These are phyloP conservation scores for Dothidotthia symphoricarpi DNA, from an alignment of 2,329 filamentous ascomycete species.

Conservation along the genomic window DNA sequence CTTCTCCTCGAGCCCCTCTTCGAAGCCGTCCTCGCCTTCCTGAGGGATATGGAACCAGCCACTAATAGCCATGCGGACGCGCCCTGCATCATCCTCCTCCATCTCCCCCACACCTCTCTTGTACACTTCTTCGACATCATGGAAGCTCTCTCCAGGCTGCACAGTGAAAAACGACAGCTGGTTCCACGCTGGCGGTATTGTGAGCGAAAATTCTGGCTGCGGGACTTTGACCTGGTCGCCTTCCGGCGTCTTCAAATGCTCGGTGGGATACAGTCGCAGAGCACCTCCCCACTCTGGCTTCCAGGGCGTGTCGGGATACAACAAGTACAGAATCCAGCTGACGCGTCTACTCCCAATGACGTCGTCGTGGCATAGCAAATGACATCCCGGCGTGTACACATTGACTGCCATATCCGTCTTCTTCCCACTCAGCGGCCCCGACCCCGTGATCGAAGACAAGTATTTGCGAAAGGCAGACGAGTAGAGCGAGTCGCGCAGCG, in stretches of 20 bases:
- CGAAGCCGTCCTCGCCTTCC: slow-evolving; percentile 85
- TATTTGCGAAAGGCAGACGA: slow-evolving; percentile 86
- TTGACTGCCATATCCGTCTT: slow-evolving; percentile 99
- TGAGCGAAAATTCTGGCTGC: slow-evolving; percentile 71
- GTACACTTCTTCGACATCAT: slow-evolving; percentile 98
- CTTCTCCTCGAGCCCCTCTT: slow-evolving; percentile 83
- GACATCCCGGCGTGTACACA: slow-evolving; percentile 94
- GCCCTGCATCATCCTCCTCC: slow-evolving; percentile 66
- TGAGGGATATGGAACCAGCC: slow-evolving; percentile 99
- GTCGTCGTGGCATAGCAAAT: slow-evolving; percentile 94
- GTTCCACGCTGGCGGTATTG: slow-evolving; percentile 93
- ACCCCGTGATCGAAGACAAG: slow-evolving; percentile 79
- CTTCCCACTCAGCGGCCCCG: slow-evolving; percentile 80
- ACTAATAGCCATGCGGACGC: slow-evolving; percentile 94
- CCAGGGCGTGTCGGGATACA: slow-evolving; percentile 89
- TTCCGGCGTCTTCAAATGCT: slow-evolving; percentile 62
- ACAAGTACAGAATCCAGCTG: slow-evolving; percentile 95
- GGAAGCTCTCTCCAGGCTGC: slow-evolving; percentile 97
- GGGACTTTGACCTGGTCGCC: slow-evolving; percentile 78
- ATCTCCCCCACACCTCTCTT: slow-evolving; percentile 59
- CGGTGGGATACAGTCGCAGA: slow-evolving; percentile 77
- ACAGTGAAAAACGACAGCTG: slow-evolving; percentile 98
- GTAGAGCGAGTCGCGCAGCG: slow-evolving; percentile 92
- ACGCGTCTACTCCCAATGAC: slow-evolving; percentile 95
- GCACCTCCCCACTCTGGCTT: slow-evolving; percentile 90